Base-by-base conservation (phyloP, 345 rosid genomes). In the Lepidium africanum region DNA sequence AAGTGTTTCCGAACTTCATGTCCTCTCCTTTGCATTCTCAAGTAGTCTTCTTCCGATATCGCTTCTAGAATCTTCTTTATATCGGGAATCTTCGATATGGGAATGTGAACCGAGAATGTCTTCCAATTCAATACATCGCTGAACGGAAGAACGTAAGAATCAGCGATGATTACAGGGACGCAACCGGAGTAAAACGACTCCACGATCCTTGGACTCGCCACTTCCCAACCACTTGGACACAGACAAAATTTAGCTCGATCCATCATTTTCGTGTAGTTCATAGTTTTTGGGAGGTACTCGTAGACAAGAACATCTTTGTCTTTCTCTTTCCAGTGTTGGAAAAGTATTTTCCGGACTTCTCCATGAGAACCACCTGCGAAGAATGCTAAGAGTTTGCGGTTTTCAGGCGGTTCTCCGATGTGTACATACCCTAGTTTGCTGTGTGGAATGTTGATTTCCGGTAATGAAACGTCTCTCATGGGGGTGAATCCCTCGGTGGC, bases 301-400 rank as follows among this genome's bases (percentile, higher is more conserved):
- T 81, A 73, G 23, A 91, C 90, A 2, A 63, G 84, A 6, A 91
- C 60, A 40, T 87, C 77, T 0, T 69, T 62, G 39, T 87, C 96
- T 62, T 81, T 87, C 39, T 61, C 85, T 70, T 84, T 89, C 97
- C 96, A 91, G 3, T 81, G 82, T 16, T 77, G 11, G 5, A 91
- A 45, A 27, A 91, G 43, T 43, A 70, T 59, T 32, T 76, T 61
- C 0, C 96, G 73, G 1, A 86, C 81, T 56, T 67, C 45, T 4
- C 97, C 92, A 5, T 89, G 96, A 13, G 54, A 53, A 13, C 96
- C 87, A 0, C 97, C 96, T 0, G 96, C 85, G 3, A 89, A 89
- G 72, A 91, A 89, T 1, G 92, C 87, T 0, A 89, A 75, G 71
- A 76, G 81, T 1, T 82, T 45, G 5, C 92, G 81, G 10, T 86